Base-by-base conservation (phyloP, 2,329 filamentous ascomycete species). In the Hirsutella minnesotensis region DNA sequence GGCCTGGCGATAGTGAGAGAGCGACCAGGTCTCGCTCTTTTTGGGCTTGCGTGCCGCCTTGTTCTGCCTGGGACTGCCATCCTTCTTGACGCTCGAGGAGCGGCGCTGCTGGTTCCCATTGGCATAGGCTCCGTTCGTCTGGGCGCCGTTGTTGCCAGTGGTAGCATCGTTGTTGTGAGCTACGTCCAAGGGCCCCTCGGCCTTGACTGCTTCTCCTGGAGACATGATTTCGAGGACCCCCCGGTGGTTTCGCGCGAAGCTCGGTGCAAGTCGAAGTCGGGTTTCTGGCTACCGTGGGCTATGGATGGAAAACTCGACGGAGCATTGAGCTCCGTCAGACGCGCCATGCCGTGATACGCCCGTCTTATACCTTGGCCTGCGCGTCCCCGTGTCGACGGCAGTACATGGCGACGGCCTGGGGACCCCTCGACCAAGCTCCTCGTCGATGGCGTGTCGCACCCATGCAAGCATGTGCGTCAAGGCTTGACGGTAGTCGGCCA, bases 1-100 rank as follows among this genome's bases (percentile, higher is more conserved):
- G 4, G 76, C 71, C 42, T 63, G 52, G 3, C 59, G 53, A 22
- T 66, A 50, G 39, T 60, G 55, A 47, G 58, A 54, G 37, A 65
- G 50, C 27, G 46, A 44, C 20, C 44, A 46, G 4, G 33, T 35
- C 36, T 46, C 46, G 18, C 38, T 35, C 38, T 47, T 49, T 27
- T 40, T 45, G 5, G 45, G 10, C 33, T 33, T 35, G n/a, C 35
- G 22, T 21, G n/a, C 20, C 16, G 20, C 3, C 18, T 39, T 27
- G n/a, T 9, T 22, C 39, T 29, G 33, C n/a, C 31, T 39, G 24
- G 24, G 24, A 27, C 7, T 27, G 15, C 9, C 36, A 15, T 39
- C n/a, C 10, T 45, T 43, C n/a, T 37, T 34, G 29, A 13, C 24
- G 9, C 42, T 18, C 30, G 39, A 27, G 9, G 20, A n/a, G 20